A percentile compares a stretch with the other conserved stretches of the same genome.
Conservation (phyloP, 2,329 filamentous ascomycete species). For the Zarea fungicola region DNA sequence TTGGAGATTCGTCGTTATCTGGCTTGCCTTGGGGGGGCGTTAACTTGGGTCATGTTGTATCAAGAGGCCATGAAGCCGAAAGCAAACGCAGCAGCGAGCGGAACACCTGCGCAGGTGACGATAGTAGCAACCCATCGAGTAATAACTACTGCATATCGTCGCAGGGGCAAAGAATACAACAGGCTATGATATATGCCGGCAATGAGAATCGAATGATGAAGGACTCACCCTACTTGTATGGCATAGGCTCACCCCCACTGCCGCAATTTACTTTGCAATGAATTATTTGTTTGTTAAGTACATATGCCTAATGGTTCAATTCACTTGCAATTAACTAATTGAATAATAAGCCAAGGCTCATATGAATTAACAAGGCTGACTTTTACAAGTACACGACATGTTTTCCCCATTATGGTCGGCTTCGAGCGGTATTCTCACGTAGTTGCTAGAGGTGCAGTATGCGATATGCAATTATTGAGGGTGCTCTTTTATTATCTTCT, state of each 20-base stretch:
- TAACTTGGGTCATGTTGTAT: conserved; percentile 51
- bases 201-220: conserved; percentile 31
- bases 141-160: conserved; percentile 10
- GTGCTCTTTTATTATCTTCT: too few species aligned
- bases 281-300: too few species aligned
- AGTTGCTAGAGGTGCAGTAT: too few species aligned
- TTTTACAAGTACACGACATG: too few species aligned
- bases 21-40: conserved; percentile 70
- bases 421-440: too few species aligned
- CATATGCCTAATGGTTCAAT: too few species aligned
- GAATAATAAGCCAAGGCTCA: too few species aligned
- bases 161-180: conserved; percentile 23
- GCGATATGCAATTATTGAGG: too few species aligned
- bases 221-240: conserved; percentile 24
- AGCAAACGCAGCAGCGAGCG: conserved; percentile 38
- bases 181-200: conserved; percentile 27
- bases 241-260: conserved; percentile 15
- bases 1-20: conserved; percentile 45
- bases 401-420: too few species aligned
- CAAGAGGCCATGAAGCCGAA: conserved; percentile 45
- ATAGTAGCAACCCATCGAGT: conserved; percentile 24
- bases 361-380: too few species aligned
- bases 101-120: conserved; percentile 28
- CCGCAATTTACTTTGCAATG: conserved; percentile 5
- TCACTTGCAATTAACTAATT: too few species aligned